Evolutionary conservation across 2,329 filamentous ascomycete genomes (phyloP).

Genomic region (Fusarium metavorans): DNA sequence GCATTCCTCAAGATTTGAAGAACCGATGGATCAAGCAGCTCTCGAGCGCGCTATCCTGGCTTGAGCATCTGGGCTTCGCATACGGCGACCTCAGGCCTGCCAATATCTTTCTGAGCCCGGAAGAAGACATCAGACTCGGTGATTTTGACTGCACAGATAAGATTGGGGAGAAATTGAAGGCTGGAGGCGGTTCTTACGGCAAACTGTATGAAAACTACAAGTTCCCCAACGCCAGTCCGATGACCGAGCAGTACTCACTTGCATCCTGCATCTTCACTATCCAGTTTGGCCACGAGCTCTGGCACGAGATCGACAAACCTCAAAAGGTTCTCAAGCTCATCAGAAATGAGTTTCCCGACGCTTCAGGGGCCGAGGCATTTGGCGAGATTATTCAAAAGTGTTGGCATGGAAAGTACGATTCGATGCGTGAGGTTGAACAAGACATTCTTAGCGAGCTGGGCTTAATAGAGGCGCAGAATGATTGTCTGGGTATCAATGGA

Average conservation of each 20-base stretch:
- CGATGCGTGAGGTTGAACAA: neutral
- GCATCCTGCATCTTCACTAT: constrained; percentile 17
- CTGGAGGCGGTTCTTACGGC: constrained; percentile 2
- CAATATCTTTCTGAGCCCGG: neutral
- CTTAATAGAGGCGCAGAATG: neutral
- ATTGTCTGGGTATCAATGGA: neutral
- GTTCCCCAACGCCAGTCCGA: neutral
- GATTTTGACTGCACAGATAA: constrained; percentile 12
- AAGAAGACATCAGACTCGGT: neutral
- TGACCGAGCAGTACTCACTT: constrained; percentile 15
- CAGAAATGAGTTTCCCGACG: neutral
- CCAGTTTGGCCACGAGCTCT: neutral
- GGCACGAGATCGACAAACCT: neutral
- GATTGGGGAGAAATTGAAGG: neutral
- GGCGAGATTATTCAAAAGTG: neutral
- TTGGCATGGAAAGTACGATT: neutral
- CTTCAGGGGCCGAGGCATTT: neutral
- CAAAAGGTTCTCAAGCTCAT: neutral
- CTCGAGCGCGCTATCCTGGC: neutral
- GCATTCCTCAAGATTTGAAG: neutral
- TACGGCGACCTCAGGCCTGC: neutral
- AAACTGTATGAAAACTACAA: neutral
- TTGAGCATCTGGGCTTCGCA: neutral
- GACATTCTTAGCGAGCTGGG: neutral
- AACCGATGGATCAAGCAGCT: neutral